These are phyloP conservation scores for Colletotrichum sp. DNA, from an alignment of 2,329 filamentous ascomycete genomes.

Conservation along the genomic window DNA sequence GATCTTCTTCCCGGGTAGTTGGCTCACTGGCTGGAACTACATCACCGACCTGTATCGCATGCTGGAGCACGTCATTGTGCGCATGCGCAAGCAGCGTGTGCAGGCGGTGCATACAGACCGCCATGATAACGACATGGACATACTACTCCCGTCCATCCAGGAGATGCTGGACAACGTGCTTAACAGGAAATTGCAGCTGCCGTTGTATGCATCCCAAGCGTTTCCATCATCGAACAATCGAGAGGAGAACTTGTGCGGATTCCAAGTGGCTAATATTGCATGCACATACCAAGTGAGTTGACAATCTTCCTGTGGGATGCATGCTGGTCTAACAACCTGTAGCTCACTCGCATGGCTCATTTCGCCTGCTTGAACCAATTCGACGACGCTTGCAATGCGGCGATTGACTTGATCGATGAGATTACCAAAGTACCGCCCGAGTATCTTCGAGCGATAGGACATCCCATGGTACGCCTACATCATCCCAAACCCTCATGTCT, in stretches of 20 bases:
- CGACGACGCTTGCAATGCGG: constrained; percentile 18
- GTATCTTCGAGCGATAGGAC: constrained; percentile 21
- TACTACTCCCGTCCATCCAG: constrained; percentile 14
- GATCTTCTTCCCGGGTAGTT: constrained; percentile 29
- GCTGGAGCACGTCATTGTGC: constrained; percentile 53
- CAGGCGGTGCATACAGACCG: constrained; percentile 9
- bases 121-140: neutral
- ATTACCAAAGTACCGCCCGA: constrained; percentile 17
- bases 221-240: constrained; percentile 8
- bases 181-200: constrained; percentile 2
- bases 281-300: constrained; percentile 33
- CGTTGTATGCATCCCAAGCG: constrained; percentile 3
- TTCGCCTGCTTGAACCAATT: constrained; percentile 22
- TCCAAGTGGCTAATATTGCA: constrained; percentile 41
- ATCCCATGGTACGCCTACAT: constrained; percentile 12
- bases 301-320: too few relatives aligned
- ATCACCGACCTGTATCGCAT: constrained; percentile 61
- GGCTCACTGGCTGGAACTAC: constrained; percentile 64
- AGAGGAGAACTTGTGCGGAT: constrained; percentile 34
- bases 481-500: too few relatives aligned
- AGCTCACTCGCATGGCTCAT: constrained; percentile 20
- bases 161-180: constrained; percentile 10
- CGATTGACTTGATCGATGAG: constrained; percentile 17
- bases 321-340: neutral
- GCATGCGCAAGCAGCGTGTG: constrained; percentile 17